phyloP scores from a whole-genome alignment of 257 asterid species.

The Jaltomata sinuosa region DNA sequence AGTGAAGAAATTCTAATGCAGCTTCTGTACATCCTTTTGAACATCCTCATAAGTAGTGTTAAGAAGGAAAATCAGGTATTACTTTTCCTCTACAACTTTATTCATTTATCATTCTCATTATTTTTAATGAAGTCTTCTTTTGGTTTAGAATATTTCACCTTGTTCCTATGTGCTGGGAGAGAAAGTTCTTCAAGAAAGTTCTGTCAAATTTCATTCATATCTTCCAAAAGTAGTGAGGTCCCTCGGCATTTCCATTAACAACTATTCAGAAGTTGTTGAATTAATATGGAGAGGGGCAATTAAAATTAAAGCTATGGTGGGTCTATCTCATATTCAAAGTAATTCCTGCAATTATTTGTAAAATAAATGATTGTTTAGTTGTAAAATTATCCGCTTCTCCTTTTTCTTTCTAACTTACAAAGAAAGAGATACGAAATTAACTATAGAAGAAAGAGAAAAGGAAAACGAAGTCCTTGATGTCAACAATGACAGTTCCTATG shows the following conservation, averaged over 20 bases:
- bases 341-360: background rate
- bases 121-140: background rate
- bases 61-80: constrained; percentile 42
- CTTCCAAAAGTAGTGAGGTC: constrained; percentile 4
- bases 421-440: background rate
- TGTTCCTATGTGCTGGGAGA: constrained; percentile 12
- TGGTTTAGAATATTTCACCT: constrained; percentile 11
- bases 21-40: constrained; percentile 19
- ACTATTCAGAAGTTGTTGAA: constrained; percentile 9
- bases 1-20: constrained; percentile 37
- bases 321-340: background rate
- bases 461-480: background rate
- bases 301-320: background rate
- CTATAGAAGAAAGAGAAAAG: background rate
- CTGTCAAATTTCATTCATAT: background rate
- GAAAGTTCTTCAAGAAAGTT: constrained; percentile 4
- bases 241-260: background rate
- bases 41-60: constrained; percentile 40
- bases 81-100: background rate
- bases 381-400: background rate
- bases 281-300: background rate
- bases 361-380: background rate
- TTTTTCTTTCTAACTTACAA: background rate
- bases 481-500: background rate
- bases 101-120: background rate